Evolutionary conservation across 2,329 filamentous ascomycete species (phyloP).

Genomic region (Aspergillus melleus): DNA sequence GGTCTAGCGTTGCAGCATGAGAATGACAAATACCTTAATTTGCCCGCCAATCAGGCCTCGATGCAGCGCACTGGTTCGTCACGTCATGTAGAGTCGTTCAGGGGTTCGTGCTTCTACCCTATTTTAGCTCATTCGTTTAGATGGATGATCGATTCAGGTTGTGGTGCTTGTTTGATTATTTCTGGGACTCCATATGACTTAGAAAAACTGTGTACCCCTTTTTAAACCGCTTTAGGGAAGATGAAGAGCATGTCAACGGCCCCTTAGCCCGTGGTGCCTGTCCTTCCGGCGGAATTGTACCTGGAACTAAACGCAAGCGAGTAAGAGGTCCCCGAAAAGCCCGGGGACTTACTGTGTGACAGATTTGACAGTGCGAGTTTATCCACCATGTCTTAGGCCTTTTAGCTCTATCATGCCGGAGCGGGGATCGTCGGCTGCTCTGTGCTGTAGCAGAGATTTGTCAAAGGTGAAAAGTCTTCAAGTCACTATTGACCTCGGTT

Average conservation of each 20-base stretch:
- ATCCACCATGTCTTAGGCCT: not conserved
- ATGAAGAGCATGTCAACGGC: not conserved
- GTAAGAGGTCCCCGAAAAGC: not conserved
- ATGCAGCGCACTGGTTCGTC: constrained; percentile 14
- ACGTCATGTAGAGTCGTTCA: constrained; percentile 16
- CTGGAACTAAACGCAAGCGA: not conserved
- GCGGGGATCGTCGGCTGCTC: constrained; percentile 2
- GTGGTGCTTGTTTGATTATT: not conserved
- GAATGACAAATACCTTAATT: constrained; percentile 30
- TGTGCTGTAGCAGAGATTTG: constrained; percentile 5
- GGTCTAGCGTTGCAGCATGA: constrained; percentile 6
- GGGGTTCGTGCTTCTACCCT: constrained; percentile 22
- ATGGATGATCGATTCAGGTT: not conserved
- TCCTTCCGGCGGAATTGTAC: not conserved
- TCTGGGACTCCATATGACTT: not conserved
- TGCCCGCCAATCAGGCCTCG: constrained; percentile 15
- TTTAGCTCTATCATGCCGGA: not conserved
- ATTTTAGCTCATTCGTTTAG: constrained; percentile 6
- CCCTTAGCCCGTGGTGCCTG: not conserved
- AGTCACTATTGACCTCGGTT: not conserved
- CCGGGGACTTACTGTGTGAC: constrained; percentile 1
- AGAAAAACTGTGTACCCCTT: not conserved
- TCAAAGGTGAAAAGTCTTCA: not conserved
- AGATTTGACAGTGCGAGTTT: constrained; percentile 3
- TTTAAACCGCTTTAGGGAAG: not conserved